These are phyloP conservation scores for Hypoxylon sp. DNA, from an alignment of 2,329 filamentous ascomycete genomes.

Conservation along the genomic window DNA sequence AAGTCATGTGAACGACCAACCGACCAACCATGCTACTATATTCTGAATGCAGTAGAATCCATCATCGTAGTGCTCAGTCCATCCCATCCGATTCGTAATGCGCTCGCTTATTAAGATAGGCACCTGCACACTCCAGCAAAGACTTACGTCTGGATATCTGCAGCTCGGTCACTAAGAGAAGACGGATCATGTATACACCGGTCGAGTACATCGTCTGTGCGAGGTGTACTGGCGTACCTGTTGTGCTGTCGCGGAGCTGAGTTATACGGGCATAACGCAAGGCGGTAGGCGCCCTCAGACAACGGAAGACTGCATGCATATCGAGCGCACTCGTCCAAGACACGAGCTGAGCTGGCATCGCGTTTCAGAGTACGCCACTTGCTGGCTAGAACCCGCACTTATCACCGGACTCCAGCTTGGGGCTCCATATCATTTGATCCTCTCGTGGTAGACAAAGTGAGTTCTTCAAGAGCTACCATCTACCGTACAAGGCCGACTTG, in stretches of 20 bases:
- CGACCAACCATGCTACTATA: not conserved
- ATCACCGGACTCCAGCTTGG: not conserved
- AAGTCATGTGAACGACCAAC: not conserved
- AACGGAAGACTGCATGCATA: not conserved
- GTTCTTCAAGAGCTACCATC: not conserved
- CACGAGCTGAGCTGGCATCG: not conserved
- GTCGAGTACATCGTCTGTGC: not conserved
- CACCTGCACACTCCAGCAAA: not conserved
- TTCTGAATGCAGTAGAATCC: not conserved
- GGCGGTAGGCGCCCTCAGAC: not conserved
- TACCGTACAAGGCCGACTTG: not conserved
- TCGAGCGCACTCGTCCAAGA: not conserved
- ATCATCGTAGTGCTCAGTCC: not conserved
- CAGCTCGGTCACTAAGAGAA: not conserved
- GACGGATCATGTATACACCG: not conserved
- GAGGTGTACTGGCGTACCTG: not conserved
- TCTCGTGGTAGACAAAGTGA: not conserved
- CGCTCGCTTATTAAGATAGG: not conserved
- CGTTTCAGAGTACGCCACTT: not conserved
- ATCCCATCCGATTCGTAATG: not conserved
- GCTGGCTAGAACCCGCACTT: not conserved
- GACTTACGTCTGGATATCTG: not conserved
- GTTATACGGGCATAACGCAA: not conserved
- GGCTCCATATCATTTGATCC: not conserved
- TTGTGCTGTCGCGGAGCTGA: not conserved